Base-by-base conservation (phyloP, 768 basidiomycete species). In the Imleria badia region DNA sequence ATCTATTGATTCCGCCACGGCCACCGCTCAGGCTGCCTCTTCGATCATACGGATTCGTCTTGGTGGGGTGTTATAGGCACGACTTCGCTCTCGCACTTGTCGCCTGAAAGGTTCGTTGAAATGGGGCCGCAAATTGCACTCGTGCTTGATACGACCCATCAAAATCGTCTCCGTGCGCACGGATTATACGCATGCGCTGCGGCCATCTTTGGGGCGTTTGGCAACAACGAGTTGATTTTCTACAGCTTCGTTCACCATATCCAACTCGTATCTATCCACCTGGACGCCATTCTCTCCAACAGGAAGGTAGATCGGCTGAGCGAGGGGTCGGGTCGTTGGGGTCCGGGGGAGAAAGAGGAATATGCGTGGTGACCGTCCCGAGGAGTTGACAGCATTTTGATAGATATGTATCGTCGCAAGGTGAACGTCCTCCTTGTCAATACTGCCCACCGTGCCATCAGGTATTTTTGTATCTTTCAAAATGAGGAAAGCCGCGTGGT, bases 351-450 rank as follows among this genome's bases (percentile, higher is more conserved):
- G 76, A 59, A 86, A 83, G 44, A 89, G 80, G 47, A 88, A 72
- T 51, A 89, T 89, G 46, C 84, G 81, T 0, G 81, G 79, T 43
- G 79, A 80, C 46, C 75, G 75, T 46, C 75, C 80, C 1, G 70
- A 73, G 8, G 79, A 68, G 15, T 70, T 71, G 35, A 75, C 70
- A 17, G 75, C 70, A 40, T 76, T 70, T 45, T 76, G 76, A 72
- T 93, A 96, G 13, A 97, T 85, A 1, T 93, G 84, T 49, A 98
- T 81, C 9, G 86, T 89, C 8, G 92, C 95, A 1, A 97, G 81
- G 57, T 92, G 87, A 4, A 89, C 73, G 57, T 87, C 89, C 53
- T 91, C 89, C 6, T 79, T 79, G 56, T 85, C 76, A 39, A 92
- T 80, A 82, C 74, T n/a, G 84, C 74, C 94, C 94, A 98, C 31